Evolutionary conservation across 1,284 basidiomycete genomes (phyloP), one percentile per base, ranked within the genome.

Genomic region (Tilletia caries): DNA sequence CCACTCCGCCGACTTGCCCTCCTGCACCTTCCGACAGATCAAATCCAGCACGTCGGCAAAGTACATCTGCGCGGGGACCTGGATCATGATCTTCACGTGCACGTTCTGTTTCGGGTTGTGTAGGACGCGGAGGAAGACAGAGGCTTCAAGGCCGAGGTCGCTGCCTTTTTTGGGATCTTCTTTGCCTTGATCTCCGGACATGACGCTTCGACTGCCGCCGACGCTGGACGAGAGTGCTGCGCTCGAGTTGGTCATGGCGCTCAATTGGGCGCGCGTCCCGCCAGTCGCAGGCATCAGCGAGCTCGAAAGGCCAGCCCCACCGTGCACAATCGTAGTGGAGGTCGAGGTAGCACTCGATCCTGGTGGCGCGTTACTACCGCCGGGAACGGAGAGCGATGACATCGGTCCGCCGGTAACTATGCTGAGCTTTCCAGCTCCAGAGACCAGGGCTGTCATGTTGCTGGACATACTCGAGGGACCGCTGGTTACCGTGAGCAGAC

Each of bases 1-100:
- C 79, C 81, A 83, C n/a, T 77, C 74, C 50, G 75, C 75, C 4
- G 76, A 70, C 25, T 74, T 71, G 1, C 69, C 76, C 32, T 83
- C 71, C 32, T 78, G 74, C 13, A 78, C 72, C 68, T 80, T 79
- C 33, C 75, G 70, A 69, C 82, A 81, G 27, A 81, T 74, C 72
- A 76, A 74, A 76, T 97, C 95, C 46, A 98, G 88, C 0, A 95
- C 92, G 83, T 99, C 95, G 68, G 93, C 92, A 87, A 98, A 91
- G 84, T 97, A 98, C 90, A 93, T 96, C n/a, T 92, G 93, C 18
- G 91, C 88, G 2, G 70, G 70, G 15, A 85, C 83, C 43, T 84
- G 76, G 15, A 85, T 65, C n/a, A 81, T 84, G 34, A 82, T 83
- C 72, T 76, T 81, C 74, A 79, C 78, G 15, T 73, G 73, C 64